Evolutionary conservation across 164 flowering plant species (phyloP).

Genomic region (Tetrastigma voinierianum): DNA sequence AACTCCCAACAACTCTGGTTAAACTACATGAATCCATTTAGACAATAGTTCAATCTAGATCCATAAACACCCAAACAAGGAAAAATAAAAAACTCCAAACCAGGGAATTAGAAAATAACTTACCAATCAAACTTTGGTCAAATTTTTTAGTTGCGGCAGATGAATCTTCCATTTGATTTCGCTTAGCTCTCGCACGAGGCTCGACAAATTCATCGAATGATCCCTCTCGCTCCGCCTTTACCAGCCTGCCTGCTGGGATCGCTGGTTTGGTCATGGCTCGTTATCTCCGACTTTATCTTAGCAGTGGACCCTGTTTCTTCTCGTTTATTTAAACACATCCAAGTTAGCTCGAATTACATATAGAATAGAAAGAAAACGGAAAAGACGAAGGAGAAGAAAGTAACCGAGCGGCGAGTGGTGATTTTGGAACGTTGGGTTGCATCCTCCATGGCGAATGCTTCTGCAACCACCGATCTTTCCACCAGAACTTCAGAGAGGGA

Average conservation of each 20-base stretch:
- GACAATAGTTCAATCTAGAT: too few relatives aligned
- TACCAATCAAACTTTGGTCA: constrained; percentile 55
- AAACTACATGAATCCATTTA: too few relatives aligned
- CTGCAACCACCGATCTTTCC: neutral
- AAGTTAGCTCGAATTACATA: constrained; percentile 5
- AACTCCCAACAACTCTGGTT: too few relatives aligned
- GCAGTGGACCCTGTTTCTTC: constrained; percentile 42
- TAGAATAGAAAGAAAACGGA: neutral
- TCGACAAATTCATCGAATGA: constrained; percentile 62
- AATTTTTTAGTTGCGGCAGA: constrained; percentile 8
- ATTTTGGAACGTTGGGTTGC: constrained; percentile 21
- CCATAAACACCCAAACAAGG: too few relatives aligned
- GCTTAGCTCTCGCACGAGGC: constrained; percentile 42
- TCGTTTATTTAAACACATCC: constrained; percentile 12
- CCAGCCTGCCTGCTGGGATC: constrained; percentile 27
- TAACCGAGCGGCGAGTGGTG: constrained; percentile 31
- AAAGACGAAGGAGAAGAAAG: constrained; percentile 11
- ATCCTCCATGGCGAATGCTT: constrained; percentile 31
- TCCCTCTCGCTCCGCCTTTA: constrained; percentile 37
- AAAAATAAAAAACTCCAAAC: too few relatives aligned
- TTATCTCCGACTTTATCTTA: constrained; percentile 6
- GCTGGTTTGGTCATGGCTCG: constrained; percentile 18
- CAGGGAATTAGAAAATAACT: neutral
- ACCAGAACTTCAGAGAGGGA: constrained; percentile 7
- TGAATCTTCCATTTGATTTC: constrained; percentile 26